These are phyloP conservation scores for Hymenoscyphus infarciens DNA, from an alignment of 2,329 filamentous ascomycete species.

Conservation along the genomic window DNA sequence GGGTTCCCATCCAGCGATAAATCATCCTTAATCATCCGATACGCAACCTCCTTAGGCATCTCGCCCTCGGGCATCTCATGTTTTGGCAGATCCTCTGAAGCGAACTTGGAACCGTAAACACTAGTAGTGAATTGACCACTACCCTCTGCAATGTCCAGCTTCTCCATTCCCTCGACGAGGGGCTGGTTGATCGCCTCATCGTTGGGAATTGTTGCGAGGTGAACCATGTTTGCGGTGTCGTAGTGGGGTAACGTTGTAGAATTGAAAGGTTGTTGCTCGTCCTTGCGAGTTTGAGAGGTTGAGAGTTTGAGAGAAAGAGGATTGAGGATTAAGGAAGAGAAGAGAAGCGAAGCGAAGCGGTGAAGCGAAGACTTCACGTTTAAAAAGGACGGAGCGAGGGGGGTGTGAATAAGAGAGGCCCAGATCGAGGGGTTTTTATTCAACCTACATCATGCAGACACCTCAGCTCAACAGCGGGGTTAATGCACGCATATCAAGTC, in stretches of 20 bases:
- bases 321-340: too few relatives aligned
- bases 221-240: constrained; percentile 42
- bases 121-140: constrained; percentile 31
- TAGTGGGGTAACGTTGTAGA: not conserved
- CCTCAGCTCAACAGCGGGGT: not conserved
- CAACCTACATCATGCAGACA: not conserved
- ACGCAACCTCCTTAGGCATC: constrained; percentile 92
- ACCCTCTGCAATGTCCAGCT: constrained; percentile 40
- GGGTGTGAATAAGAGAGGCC: not conserved
- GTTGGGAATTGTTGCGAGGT: constrained; percentile 42
- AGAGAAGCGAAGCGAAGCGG: too few relatives aligned
- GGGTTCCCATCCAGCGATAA: constrained; percentile 88
- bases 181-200: constrained; percentile 21
- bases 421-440: not conserved
- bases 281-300: constrained; percentile 10
- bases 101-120: constrained; percentile 86
- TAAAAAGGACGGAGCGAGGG: not conserved
- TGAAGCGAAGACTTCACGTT: not conserved
- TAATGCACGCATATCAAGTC: not conserved
- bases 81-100: constrained; percentile 73
- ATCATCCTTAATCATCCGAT: constrained; percentile 95
- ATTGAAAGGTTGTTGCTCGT: constrained; percentile 6
- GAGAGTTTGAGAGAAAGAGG: too few relatives aligned
- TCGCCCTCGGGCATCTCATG: constrained; percentile 84
- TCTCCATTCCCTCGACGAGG: constrained; percentile 42